Evolutionary conservation across 2,329 filamentous ascomycete genomes (phyloP).

Genomic region (Huntiella savannae): DNA sequence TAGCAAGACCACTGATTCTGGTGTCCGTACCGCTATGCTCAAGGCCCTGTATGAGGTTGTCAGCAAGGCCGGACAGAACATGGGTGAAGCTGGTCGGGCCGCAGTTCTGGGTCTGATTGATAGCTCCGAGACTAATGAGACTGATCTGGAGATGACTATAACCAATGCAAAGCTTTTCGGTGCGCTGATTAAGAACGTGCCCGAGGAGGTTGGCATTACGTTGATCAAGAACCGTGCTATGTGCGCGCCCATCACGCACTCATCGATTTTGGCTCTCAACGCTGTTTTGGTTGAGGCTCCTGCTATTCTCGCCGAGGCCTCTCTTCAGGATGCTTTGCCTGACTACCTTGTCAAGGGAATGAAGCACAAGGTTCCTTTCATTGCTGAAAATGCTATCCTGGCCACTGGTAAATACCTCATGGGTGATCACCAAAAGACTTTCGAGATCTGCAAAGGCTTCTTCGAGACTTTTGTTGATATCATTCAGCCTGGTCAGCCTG

Average conservation of each 20-base stretch:
- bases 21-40: constrained; percentile 88
- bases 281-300: constrained; percentile 71
- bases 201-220: constrained; percentile 43
- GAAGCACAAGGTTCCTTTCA: constrained; percentile 53
- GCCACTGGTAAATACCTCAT: constrained; percentile 84
- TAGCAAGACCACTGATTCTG: constrained; percentile 67
- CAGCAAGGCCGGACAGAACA: constrained; percentile 81
- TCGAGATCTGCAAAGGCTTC: constrained; percentile 59
- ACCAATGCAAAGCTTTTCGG: constrained; percentile 83
- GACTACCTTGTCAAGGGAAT: constrained; percentile 68
- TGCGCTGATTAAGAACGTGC: constrained; percentile 72
- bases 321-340: constrained; percentile 54
- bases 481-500: constrained; percentile 58
- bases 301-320: constrained; percentile 42
- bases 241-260: constrained; percentile 51
- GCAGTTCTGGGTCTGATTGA: constrained; percentile 84
- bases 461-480: constrained; percentile 59
- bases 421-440: constrained; percentile 41
- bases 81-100: constrained; percentile 75
- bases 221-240: constrained; percentile 57
- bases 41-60: constrained; percentile 93
- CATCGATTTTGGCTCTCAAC: constrained; percentile 74
- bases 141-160: constrained; percentile 60
- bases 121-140: constrained; percentile 50
- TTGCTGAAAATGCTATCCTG: constrained; percentile 74